These are phyloP conservation scores for Articulospora tetracladia DNA, from an alignment of 495 filamentous ascomycete species.

Conservation along the genomic window DNA sequence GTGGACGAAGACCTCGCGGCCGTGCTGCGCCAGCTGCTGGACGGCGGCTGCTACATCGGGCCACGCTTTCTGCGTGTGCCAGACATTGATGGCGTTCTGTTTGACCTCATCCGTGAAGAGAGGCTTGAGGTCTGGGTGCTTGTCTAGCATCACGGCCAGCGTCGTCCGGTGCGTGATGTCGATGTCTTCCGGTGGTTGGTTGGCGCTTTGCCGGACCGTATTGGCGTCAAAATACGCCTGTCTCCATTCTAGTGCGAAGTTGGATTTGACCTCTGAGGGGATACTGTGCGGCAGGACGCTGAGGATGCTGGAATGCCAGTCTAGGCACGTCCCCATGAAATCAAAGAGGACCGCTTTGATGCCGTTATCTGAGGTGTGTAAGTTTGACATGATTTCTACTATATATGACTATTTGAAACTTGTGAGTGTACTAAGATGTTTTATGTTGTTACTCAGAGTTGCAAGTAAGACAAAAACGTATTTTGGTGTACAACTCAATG, in stretches of 20 bases:
- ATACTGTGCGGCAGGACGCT: too few species aligned
- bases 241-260: constrained; percentile 46
- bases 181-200: constrained; percentile 42
- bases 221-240: constrained; percentile 42
- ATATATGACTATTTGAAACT: too few species aligned
- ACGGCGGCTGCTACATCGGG: constrained; percentile 35
- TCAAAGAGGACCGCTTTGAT: too few species aligned
- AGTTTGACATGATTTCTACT: too few species aligned
- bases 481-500: too few species aligned
- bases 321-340: too few species aligned
- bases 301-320: too few species aligned
- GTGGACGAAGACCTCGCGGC: constrained; percentile 39
- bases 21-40: constrained; percentile 16
- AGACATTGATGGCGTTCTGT: constrained; percentile 26
- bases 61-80: constrained; percentile 47
- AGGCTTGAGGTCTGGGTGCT: constrained; percentile 21
- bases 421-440: too few species aligned
- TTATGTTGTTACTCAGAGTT: too few species aligned
- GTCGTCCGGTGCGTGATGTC: constrained; percentile 40
- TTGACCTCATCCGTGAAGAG: constrained; percentile 18
- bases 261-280: constrained; percentile 27
- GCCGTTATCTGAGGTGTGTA: too few species aligned
- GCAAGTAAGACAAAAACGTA: too few species aligned
- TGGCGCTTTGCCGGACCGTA: constrained; percentile 30
- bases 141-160: constrained; percentile 31